Percentiles rank a stretch among this genome's conserved stretches.
phyloP scores from a whole-genome alignment of 768 basidiomycete species.

The Auricularia sp. region DNA sequence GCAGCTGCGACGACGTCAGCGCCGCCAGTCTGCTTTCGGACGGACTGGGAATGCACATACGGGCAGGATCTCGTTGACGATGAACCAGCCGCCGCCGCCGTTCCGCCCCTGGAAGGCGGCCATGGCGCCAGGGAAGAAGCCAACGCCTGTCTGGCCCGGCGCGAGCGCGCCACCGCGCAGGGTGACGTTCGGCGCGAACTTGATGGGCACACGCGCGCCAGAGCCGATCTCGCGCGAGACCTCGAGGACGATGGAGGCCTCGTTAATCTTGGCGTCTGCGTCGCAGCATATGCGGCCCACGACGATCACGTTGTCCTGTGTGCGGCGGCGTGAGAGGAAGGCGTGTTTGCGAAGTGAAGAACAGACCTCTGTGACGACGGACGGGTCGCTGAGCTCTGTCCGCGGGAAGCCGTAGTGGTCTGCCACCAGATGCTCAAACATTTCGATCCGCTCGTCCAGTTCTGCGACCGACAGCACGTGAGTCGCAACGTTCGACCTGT shows the following conservation, averaged over 20 bases:
- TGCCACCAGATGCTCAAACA: conserved; percentile 65
- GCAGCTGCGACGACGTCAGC: neutral
- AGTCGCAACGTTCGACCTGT: neutral
- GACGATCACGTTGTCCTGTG: conserved; percentile 52
- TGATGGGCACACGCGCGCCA: conserved; percentile 57
- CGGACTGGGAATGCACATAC: conserved; percentile 35
- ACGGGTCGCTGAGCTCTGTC: conserved; percentile 67
- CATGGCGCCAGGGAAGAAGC: conserved; percentile 83
- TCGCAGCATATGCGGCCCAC: conserved; percentile 72
- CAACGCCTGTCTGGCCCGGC: conserved; percentile 53
- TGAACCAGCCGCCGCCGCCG: conserved; percentile 82
- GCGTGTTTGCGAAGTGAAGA: conserved; percentile 5
- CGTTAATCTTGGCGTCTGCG: conserved; percentile 63
- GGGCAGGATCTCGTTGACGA: conserved; percentile 68
- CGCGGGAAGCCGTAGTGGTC: conserved; percentile 51
- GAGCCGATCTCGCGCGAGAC: conserved; percentile 71
- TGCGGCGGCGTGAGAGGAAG: neutral
- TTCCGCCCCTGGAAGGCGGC: conserved; percentile 82
- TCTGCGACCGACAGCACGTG: conserved; percentile 29
- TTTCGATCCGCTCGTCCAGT: conserved; percentile 82
- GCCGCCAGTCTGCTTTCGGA: neutral
- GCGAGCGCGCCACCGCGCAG: conserved; percentile 44
- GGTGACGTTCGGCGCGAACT: conserved; percentile 56
- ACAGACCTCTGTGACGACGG: conserved; percentile 42
- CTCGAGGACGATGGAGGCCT: conserved; percentile 69